Evolutionary conservation across 2,329 filamentous ascomycete genomes (phyloP).

Genomic region (Aspergillus brunneoviolaceus): DNA sequence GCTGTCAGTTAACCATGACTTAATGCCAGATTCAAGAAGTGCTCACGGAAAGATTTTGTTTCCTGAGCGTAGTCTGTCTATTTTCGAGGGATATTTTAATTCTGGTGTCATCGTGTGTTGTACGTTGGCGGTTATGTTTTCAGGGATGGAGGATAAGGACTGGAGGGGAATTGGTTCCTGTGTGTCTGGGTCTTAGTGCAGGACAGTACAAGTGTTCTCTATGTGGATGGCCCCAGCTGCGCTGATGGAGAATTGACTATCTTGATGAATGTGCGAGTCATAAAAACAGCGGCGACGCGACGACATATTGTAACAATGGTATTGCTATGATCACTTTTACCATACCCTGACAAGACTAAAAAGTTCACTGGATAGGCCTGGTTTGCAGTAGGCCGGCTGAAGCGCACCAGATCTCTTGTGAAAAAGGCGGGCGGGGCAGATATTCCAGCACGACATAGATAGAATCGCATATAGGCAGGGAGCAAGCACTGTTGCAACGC

Average conservation of each 20-base stretch:
- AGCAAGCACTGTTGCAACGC: not conserved
- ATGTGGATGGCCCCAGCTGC: not conserved
- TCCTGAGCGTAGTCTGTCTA: no score
- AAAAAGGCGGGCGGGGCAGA: not conserved
- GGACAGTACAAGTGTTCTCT: no score
- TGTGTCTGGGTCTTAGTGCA: no score
- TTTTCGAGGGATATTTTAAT: no score
- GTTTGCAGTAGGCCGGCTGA: not conserved
- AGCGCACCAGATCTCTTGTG: not conserved
- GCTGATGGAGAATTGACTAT: not conserved
- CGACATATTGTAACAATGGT: not conserved
- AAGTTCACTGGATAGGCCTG: not conserved
- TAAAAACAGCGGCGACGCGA: no score
- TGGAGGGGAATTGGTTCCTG: no score
- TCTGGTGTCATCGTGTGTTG: no score
- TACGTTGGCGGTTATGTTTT: no score
- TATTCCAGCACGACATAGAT: not conserved
- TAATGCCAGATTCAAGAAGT: no score
- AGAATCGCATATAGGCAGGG: not conserved
- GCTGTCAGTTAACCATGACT: not conserved
- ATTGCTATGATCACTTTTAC: not conserved
- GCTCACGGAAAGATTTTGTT: no score
- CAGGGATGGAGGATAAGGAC: no score
- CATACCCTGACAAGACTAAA: not conserved
- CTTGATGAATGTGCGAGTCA: not conserved